Base-by-base conservation (phyloP, 176 grass and related monocot genomes). In the Juncus inflexus region DNA sequence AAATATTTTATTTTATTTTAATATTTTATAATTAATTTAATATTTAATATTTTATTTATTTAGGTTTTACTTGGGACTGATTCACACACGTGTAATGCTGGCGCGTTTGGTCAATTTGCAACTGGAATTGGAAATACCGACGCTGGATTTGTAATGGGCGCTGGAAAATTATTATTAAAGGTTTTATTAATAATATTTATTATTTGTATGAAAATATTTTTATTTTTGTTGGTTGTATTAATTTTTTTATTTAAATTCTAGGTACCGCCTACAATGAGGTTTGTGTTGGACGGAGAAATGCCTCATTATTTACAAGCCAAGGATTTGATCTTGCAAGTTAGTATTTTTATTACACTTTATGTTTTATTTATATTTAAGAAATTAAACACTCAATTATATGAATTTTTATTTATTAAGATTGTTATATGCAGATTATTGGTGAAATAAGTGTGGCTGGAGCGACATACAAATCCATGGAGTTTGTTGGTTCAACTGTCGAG, bases 271-370 rank as follows among this genome's bases (percentile, higher is more conserved):
- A 97, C 87, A 55, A 88, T 91, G 72, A 86, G 75, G 45, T 97
- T 97, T 55, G 52, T 86, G 41, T 67, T 97, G 39, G 94, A 97
- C 0, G 94, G 88, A 82, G 88, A 91, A 89, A 97, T 97, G 88
- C 94, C 92, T 43, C 69, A 81, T 58, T 81, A 89, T 91, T 89
- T 97, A 78, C 85, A 89, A 53, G 87, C 92, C 3, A 97, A 97
- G 77, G 92, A 97, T 86, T 82, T 97, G 66, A 97, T 97, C 83
- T 86, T 97, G 75, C 92, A 97, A 77, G 92, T 97, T 83, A 84
- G 84, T 28, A 52, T 62, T 57, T 36, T 64, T 40, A 71, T 62
- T 63, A 59, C 15, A 53, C 9, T 58, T 12, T 12, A 57, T n/a
- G n/a, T 40, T 15, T 43, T 35, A 2, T 12, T 43, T 56, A 3